Evolutionary conservation across 2,329 filamentous ascomycete species (phyloP).

Genomic region (Hirsutella thompsonii): DNA sequence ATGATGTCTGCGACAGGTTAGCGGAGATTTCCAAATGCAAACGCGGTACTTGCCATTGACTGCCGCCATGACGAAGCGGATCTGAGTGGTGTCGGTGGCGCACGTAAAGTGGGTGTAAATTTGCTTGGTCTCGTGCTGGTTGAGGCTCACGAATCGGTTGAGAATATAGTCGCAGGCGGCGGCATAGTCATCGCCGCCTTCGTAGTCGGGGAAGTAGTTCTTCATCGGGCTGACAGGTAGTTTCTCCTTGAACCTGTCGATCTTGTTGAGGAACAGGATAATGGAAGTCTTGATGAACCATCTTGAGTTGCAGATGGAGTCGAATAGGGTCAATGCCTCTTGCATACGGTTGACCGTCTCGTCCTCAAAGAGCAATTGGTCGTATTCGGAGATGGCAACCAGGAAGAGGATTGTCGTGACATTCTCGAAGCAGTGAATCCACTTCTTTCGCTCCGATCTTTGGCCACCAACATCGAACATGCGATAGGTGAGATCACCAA

Average conservation of each 20-base stretch:
- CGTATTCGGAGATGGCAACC: constrained; percentile 94
- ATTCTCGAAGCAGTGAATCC: constrained; percentile 98
- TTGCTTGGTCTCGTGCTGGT: constrained; percentile 98
- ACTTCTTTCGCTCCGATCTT: constrained; percentile 95
- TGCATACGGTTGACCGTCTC: constrained; percentile 95
- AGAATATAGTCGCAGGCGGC: constrained; percentile 97
- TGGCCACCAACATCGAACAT: constrained; percentile 98
- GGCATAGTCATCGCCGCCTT: constrained; percentile 90
- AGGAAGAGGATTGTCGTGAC: constrained; percentile 94
- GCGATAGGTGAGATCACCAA: constrained; percentile 84
- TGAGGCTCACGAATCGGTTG: constrained; percentile 94
- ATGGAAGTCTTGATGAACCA: constrained; percentile 89
- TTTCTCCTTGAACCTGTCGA: constrained; percentile 81
- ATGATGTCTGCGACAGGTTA: constrained; percentile 65
- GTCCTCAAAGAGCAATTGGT: constrained; percentile 90
- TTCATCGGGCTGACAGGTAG: constrained; percentile 71
- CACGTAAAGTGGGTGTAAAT: constrained; percentile 99
- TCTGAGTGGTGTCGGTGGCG: constrained; percentile 96
- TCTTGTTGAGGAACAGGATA: constrained; percentile 84
- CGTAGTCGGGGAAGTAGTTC: constrained; percentile 83
- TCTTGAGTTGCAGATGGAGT: constrained; percentile 76
- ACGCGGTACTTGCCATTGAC: constrained; percentile 67
- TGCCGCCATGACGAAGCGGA: constrained; percentile 98
- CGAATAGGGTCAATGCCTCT: constrained; percentile 74
- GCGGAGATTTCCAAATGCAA: neutral